Evolutionary conservation across 192 early-diverging fungal species (phyloP).

Genomic region (Coemansia sp.): DNA sequence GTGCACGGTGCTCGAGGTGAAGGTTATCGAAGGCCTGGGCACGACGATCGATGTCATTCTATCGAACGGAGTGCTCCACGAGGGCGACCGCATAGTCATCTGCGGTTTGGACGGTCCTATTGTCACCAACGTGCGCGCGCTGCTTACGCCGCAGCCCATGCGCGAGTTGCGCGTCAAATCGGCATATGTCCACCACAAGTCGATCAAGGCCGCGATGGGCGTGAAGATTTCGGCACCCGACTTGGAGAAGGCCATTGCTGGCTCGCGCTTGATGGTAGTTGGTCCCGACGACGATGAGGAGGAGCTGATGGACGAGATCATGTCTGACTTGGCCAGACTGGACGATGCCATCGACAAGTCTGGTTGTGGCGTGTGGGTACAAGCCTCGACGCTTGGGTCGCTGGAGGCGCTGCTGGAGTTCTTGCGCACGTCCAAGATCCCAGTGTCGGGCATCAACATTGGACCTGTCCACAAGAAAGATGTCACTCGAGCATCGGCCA

Average conservation of each 20-base stretch:
- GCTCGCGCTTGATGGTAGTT: constrained; percentile 91
- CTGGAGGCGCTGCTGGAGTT: constrained; percentile 96
- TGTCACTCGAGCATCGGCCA: constrained; percentile 85
- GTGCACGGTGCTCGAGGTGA: constrained; percentile 99
- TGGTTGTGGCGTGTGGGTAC: constrained; percentile 94
- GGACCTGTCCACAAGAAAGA: constrained; percentile 99
- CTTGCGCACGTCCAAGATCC: constrained; percentile 88
- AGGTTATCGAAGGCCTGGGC: constrained; percentile 98
- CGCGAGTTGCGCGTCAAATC: constrained; percentile 97
- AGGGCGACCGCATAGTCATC: constrained; percentile 95
- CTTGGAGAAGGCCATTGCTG: constrained; percentile 96
- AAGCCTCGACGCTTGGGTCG: constrained; percentile 97
- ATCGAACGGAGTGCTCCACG: constrained; percentile 91
- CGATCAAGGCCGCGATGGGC: constrained; percentile 95
- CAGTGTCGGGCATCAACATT: constrained; percentile 95
- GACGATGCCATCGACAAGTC: constrained; percentile 80
- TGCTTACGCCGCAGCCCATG: constrained; percentile 99
- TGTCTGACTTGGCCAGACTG: constrained; percentile 82
- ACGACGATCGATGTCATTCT: constrained; percentile 98
- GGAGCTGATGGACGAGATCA: constrained; percentile 92
- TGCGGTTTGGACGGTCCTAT: constrained; percentile 92
- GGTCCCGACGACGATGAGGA: constrained; percentile 97
- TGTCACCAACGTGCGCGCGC: constrained; percentile 87
- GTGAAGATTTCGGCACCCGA: constrained; percentile 95
- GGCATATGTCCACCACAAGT: constrained; percentile 94